Percentiles rank a stretch among this genome's conserved stretches.
phyloP scores from a whole-genome alignment of 352 stramenopile genomes.

The Globisporangium parvum region DNA sequence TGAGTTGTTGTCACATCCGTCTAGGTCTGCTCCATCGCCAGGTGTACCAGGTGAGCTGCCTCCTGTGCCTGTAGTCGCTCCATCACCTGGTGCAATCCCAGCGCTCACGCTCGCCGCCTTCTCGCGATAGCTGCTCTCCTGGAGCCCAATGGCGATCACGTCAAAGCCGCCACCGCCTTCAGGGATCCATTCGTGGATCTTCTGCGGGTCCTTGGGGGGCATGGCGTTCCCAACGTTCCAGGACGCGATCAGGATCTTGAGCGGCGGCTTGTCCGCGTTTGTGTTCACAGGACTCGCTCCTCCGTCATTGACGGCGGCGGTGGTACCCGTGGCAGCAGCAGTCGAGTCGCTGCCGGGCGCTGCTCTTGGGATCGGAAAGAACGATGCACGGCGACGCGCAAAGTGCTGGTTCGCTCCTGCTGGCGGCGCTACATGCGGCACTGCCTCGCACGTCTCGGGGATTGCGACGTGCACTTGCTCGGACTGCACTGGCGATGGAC shows the following conservation, averaged over 20 bases:
- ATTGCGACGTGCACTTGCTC: neutral
- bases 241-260: conserved; percentile 62
- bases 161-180: conserved; percentile 73
- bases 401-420: neutral
- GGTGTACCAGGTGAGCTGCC: neutral
- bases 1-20: neutral
- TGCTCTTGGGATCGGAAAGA: conserved; percentile 1
- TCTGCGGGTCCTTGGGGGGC: conserved; percentile 46
- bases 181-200: conserved; percentile 68
- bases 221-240: conserved; percentile 87
- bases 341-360: neutral
- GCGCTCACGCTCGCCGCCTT: conserved; percentile 16
- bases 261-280: neutral
- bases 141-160: conserved; percentile 74
- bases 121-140: conserved; percentile 78
- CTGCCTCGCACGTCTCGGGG: neutral
- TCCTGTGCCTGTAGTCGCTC: neutral
- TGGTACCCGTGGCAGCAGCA: neutral
- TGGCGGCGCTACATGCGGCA: neutral
- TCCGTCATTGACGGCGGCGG: neutral
- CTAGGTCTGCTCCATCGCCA: neutral
- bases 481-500: neutral
- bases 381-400: conserved; percentile 2
- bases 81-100: neutral
- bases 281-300: neutral